phyloP scores from a whole-genome alignment of 2,329 filamentous ascomycete genomes.

The Plectosphaerella cucumerina region DNA sequence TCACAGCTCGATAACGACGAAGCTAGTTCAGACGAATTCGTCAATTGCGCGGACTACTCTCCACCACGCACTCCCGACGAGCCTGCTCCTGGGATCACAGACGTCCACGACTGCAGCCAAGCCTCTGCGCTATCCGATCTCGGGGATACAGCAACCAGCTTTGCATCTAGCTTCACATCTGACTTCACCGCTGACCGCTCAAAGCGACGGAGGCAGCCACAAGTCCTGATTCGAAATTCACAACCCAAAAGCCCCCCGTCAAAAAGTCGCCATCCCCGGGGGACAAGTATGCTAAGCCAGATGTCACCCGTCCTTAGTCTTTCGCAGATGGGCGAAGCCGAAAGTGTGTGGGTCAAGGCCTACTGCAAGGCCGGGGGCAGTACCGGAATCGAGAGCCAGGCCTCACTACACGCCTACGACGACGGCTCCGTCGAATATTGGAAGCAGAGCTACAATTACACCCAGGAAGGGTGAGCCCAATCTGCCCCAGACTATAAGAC shows the following conservation, averaged over 20 bases:
- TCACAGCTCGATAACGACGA: neutral
- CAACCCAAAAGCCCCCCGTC: neutral
- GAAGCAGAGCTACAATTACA: too few species aligned
- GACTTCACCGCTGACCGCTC: neutral
- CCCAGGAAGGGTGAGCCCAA: too few species aligned
- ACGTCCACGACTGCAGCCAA: too few species aligned
- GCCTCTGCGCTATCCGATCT: neutral
- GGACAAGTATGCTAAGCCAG: neutral
- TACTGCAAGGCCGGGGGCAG: too few species aligned
- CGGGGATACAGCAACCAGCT: neutral
- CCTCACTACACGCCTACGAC: too few species aligned
- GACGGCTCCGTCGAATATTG: too few species aligned
- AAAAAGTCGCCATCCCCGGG: neutral
- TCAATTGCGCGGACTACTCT: neutral
- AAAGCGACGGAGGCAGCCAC: neutral
- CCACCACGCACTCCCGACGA: neutral
- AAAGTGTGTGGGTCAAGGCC: neutral
- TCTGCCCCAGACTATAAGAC: too few species aligned
- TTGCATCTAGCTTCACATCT: neutral
- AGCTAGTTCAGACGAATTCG: neutral
- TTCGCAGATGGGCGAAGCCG: too few species aligned
- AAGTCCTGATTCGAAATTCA: neutral
- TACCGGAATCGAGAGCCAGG: too few species aligned
- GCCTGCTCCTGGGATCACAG: neutral
- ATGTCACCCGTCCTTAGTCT: neutral